A percentile compares a stretch with the other conserved stretches of the same genome.
Conservation (phyloP, 495 filamentous ascomycete species). For the Aspergillus heteromorphus region DNA sequence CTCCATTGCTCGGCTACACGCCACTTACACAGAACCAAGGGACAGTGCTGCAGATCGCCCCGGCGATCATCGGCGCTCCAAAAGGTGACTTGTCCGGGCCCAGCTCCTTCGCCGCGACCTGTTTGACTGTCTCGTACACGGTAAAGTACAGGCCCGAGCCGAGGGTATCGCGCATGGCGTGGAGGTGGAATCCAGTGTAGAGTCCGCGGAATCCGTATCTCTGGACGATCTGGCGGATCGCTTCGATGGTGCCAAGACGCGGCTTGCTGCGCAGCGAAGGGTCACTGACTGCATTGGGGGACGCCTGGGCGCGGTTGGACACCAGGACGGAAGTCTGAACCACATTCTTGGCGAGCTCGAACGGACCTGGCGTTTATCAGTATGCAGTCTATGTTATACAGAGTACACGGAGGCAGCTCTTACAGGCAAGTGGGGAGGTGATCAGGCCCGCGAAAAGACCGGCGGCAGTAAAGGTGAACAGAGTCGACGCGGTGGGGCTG, state of each 20-base stretch:
- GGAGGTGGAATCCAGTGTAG: slow-evolving; percentile 81
- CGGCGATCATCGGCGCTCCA: slow-evolving; percentile 40
- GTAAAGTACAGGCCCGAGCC: slow-evolving; percentile 89
- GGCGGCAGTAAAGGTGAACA: slow-evolving; percentile 70
- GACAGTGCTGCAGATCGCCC: slow-evolving; percentile 43
- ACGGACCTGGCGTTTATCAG: slow-evolving; percentile 57
- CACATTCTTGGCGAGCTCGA: slow-evolving; percentile 89
- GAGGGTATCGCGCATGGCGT: slow-evolving; percentile 78
- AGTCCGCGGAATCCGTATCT: slow-evolving; percentile 72
- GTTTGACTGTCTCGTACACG: slow-evolving; percentile 86
- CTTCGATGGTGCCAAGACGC: slow-evolving; percentile 74
- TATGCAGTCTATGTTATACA: not conserved
- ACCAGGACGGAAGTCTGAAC: slow-evolving; percentile 87
- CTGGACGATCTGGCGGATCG: slow-evolving; percentile 70
- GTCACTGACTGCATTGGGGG: slow-evolving; percentile 50
- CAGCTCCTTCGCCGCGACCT: slow-evolving; percentile 60
- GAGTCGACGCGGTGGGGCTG: slow-evolving; percentile 60
- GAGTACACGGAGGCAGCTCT: slow-evolving; percentile 25
- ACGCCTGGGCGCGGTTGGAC: slow-evolving; percentile 58
- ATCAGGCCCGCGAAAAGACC: slow-evolving; percentile 74
- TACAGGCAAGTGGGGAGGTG: slow-evolving; percentile 82
- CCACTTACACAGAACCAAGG: slow-evolving; percentile 44
- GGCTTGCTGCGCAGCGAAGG: slow-evolving; percentile 63
- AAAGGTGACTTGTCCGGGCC: slow-evolving; percentile 36
- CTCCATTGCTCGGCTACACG: not conserved